These are phyloP conservation scores for Sicyos edulis DNA, from an alignment of 306 rosid genomes.

Conservation along the genomic window DNA sequence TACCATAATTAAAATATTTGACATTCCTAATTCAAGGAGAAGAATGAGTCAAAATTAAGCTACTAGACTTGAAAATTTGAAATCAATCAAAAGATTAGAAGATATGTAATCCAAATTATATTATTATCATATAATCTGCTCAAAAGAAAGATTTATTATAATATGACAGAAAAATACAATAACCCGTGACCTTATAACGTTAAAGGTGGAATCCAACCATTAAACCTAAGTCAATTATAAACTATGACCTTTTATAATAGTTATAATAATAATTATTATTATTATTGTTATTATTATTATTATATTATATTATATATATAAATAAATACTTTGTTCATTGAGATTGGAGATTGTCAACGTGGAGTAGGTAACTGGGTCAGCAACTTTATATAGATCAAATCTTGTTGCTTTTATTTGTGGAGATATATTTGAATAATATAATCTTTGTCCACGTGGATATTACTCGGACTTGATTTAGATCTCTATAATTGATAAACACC, in stretches of 20 bases:
- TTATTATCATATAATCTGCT: background rate
- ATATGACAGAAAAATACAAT: background rate
- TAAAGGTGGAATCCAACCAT: background rate
- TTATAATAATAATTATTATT: no score
- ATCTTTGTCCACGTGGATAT: no score
- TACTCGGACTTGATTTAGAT: no score
- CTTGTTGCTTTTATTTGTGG: no score
- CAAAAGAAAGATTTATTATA: background rate
- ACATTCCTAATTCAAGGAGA: background rate
- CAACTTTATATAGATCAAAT: background rate
- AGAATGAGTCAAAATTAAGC: conserved; percentile 15
- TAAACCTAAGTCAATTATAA: no score
- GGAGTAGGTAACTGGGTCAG: background rate
- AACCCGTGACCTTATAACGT: conserved; percentile 13
- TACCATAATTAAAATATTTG: background rate
- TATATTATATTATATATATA: no score
- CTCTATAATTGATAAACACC: no score
- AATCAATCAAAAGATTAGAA: background rate
- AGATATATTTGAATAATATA: no score
- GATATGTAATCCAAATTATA: background rate
- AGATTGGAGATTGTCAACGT: background rate
- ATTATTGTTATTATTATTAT: no score
- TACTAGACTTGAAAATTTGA: background rate
- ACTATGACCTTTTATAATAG: no score
- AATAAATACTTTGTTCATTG: background rate